Conservation (phyloP, 495 filamentous ascomycete genomes). For the Stereocaulon alpinum region DNA sequence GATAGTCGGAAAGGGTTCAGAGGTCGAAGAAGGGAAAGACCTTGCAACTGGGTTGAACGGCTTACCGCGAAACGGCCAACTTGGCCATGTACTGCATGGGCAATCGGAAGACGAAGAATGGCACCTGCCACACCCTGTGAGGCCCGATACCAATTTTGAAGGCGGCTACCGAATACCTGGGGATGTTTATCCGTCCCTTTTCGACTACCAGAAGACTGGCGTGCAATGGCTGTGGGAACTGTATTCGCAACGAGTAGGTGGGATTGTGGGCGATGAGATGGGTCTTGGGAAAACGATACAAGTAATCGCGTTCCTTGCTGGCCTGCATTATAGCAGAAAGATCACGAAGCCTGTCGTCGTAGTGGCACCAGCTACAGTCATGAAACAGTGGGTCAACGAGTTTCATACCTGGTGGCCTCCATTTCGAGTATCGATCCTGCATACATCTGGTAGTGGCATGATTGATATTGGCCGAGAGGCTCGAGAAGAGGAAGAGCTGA, state of each 20-base stretch:
- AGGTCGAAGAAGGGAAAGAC: neutral
- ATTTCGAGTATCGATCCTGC: slow-evolving; percentile 84
- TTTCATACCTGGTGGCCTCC: slow-evolving; percentile 98
- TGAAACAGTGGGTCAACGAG: slow-evolving; percentile 96
- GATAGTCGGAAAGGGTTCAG: neutral
- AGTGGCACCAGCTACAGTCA: slow-evolving; percentile 84
- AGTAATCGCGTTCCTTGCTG: slow-evolving; percentile 81
- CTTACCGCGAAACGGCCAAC: neutral
- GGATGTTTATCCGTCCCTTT: slow-evolving; percentile 80
- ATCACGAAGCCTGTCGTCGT: slow-evolving; percentile 76
- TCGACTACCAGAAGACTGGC: slow-evolving; percentile 91
- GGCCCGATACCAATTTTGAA: slow-evolving; percentile 59
- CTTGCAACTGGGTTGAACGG: neutral
- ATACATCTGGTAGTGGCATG: slow-evolving; percentile 94
- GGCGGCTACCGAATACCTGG: slow-evolving; percentile 75
- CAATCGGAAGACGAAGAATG: slow-evolving; percentile 51
- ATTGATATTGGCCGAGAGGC: slow-evolving; percentile 63
- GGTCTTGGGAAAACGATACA: slow-evolving; percentile 95
- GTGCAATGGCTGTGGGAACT: slow-evolving; percentile 97
- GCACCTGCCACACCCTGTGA: slow-evolving; percentile 73
- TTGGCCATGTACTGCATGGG: slow-evolving; percentile 1
- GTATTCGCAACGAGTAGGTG: slow-evolving; percentile 77
- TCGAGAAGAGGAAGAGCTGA: slow-evolving; percentile 56
- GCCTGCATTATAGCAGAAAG: slow-evolving; percentile 79
- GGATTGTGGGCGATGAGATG: slow-evolving; percentile 97